phyloP scores from a whole-genome alignment of 2,329 filamentous ascomycete genomes.

The Colletotrichum spaethianum region DNA sequence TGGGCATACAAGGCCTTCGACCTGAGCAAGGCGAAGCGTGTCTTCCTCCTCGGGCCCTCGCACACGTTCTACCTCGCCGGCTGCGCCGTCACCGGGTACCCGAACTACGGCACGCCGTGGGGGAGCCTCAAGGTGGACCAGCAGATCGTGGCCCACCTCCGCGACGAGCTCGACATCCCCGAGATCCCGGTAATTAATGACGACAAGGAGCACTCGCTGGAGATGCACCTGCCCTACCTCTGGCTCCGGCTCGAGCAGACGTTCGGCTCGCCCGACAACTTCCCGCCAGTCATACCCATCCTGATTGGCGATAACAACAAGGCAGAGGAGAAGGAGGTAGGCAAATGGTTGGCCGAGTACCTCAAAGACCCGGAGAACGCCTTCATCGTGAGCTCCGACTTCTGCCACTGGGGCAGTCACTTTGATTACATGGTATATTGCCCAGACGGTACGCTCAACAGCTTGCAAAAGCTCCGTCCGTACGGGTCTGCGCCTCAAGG shows the following conservation, averaged over 20 bases:
- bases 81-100: constrained; percentile 82
- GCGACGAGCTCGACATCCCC: constrained; percentile 60
- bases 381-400: constrained; percentile 94
- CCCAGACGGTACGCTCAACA: constrained; percentile 56
- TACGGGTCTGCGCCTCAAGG: constrained; percentile 52
- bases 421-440: constrained; percentile 89
- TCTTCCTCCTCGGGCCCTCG: constrained; percentile 94
- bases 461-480: constrained; percentile 55
- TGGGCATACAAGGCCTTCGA: constrained; percentile 95
- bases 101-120: constrained; percentile 80
- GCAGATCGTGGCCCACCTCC: constrained; percentile 60
- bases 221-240: constrained; percentile 97
- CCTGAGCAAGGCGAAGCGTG: constrained; percentile 83
- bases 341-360: constrained; percentile 81
- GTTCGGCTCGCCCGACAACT: constrained; percentile 65
- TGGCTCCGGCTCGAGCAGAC: constrained; percentile 78
- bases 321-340: constrained; percentile 77
- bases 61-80: constrained; percentile 87
- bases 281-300: constrained; percentile 86
- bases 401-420: constrained; percentile 93
- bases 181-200: constrained; percentile 78
- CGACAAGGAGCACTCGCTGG: constrained; percentile 89
- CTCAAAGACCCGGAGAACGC: constrained; percentile 81
- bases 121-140: constrained; percentile 78
- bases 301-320: constrained; percentile 83